phyloP scores from a whole-genome alignment of 768 basidiomycete genomes.

The Tulasnella sp. region DNA sequence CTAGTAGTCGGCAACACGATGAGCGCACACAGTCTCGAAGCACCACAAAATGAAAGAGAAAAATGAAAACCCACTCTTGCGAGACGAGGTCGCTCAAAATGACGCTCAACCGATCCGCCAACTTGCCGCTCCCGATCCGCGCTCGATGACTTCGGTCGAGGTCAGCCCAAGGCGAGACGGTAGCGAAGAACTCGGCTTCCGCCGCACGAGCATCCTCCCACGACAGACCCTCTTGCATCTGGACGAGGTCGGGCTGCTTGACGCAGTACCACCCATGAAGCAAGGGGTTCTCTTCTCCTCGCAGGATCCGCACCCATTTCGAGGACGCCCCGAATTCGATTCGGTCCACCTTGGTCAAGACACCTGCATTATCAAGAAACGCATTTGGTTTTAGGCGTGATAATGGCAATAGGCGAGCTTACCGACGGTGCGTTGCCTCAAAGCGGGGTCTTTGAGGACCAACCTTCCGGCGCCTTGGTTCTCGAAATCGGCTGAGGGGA shows the following conservation, averaged over 20 bases:
- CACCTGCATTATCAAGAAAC: constrained; percentile 36
- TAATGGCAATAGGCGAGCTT: constrained; percentile 13
- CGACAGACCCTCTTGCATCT: constrained; percentile 39
- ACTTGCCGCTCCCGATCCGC: constrained; percentile 14
- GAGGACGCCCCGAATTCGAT: constrained; percentile 44
- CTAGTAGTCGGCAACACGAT: constrained; percentile 27
- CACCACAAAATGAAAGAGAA: background rate
- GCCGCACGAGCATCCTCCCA: constrained; percentile 48
- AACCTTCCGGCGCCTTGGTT: constrained; percentile 66
- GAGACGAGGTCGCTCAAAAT: constrained; percentile 41
- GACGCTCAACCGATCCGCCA: constrained; percentile 45
- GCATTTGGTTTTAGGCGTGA: background rate
- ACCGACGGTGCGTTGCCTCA: constrained; percentile 63
- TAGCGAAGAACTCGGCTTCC: constrained; percentile 47
- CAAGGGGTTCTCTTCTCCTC: constrained; percentile 27
- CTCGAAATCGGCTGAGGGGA: constrained; percentile 59
- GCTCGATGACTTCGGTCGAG: background rate
- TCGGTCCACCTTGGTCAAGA: constrained; percentile 64
- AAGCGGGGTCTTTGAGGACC: constrained; percentile 46
- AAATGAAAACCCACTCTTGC: background rate
- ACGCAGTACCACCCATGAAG: constrained; percentile 50
- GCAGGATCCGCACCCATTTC: constrained; percentile 34
- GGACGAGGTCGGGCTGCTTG: constrained; percentile 41
- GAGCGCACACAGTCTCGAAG: background rate
- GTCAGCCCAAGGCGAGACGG: constrained; percentile 14